phyloP scores from a whole-genome alignment of 805 yeast species.

The Yamadazyma kitorensis region DNA sequence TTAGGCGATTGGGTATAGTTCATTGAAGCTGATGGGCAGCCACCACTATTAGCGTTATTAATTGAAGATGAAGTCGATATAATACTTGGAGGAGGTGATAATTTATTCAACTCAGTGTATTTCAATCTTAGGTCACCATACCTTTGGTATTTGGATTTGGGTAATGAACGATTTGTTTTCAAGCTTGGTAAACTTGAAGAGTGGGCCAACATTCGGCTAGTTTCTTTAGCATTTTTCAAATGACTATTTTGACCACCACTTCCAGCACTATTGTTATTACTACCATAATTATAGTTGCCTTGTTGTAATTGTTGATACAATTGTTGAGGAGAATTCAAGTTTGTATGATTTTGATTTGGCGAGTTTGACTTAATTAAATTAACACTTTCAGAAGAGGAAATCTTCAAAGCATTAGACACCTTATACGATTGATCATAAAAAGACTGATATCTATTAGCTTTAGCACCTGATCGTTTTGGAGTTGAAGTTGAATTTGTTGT shows the following conservation, averaged over 20 bases:
- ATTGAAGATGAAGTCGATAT: conserved; percentile 2
- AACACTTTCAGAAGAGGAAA: conserved; percentile 23
- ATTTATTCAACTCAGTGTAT: conserved; percentile 6
- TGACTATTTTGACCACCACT: conserved; percentile 1
- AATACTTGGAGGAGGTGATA: conserved; percentile 13
- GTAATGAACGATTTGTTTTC: conserved; percentile 9
- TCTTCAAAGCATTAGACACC: conserved; percentile 43
- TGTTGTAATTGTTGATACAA: conserved; percentile 1
- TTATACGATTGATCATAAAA: conserved; percentile 45
- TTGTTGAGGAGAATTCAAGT: conserved; percentile 4
- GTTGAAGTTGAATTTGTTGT: conserved; percentile 12
- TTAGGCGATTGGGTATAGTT: not conserved
- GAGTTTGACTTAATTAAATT: conserved; percentile 18
- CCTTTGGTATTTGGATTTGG: conserved; percentile 7
- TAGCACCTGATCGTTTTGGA: conserved; percentile 38
- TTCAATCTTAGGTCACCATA: conserved; percentile 11
- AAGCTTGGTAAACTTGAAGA: conserved; percentile 27
- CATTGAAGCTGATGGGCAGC: no score
- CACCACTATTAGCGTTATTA: no score
- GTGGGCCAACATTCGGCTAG: conserved; percentile 18
- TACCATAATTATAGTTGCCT: not conserved
- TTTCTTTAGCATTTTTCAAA: conserved; percentile 1
- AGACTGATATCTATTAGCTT: conserved; percentile 46
- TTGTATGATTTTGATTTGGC: conserved; percentile 10
- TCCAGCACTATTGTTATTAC: conserved; percentile 1